Evolutionary conservation across 2,329 filamentous ascomycete genomes (phyloP), one percentile per base, ranked within the genome.

Genomic region (Diaporthe caulivora): DNA sequence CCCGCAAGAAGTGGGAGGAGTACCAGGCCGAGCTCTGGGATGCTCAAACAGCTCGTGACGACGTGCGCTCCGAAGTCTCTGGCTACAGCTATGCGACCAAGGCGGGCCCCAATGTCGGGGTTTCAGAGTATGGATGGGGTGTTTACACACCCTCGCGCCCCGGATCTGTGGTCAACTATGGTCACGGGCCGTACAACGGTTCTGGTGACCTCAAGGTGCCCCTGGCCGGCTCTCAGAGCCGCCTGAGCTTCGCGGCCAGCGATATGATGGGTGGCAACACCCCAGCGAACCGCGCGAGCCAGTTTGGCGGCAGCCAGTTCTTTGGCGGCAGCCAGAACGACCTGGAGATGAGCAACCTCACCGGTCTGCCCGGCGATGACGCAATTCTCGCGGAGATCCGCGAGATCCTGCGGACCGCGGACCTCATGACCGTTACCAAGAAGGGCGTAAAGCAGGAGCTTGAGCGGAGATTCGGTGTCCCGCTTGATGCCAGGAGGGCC

Each of bases 21-120:
- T 99, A 98, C 83, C 97, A 99, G 84, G 93, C 93, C 76, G 97
- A 98, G 87, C 91, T 99, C 57, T 99, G 96, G 97, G 97, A 99
- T 81, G 93, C 94, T 1, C 94, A 97, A 84, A 97, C 90, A 9
- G 87, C 94, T n/a, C 92, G 93, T 79, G 90, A 92, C 77, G 97
- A 99, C 81, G 86, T 92, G 31, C 92, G 90, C 74, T 98, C 95
- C 13, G 96, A 98, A 83, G 86, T 96, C 69, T 98, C 95, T n/a
- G 96, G 96, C 73, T 94, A 94, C 86, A 97, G 94, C 71, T 99
- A 98, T 81, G 96, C 92, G 71, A 99, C 97, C 76, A 97, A 97
- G 85, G 74, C 71, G 8, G 68, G 58, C 17, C 93, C 86, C 72
- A 86, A 87, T 69, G 80, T 80, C 4, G 82, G 84, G 60, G 82